Conservation (phyloP, 1,284 basidiomycete genomes). For the Papiliotrema laurentii region DNA sequence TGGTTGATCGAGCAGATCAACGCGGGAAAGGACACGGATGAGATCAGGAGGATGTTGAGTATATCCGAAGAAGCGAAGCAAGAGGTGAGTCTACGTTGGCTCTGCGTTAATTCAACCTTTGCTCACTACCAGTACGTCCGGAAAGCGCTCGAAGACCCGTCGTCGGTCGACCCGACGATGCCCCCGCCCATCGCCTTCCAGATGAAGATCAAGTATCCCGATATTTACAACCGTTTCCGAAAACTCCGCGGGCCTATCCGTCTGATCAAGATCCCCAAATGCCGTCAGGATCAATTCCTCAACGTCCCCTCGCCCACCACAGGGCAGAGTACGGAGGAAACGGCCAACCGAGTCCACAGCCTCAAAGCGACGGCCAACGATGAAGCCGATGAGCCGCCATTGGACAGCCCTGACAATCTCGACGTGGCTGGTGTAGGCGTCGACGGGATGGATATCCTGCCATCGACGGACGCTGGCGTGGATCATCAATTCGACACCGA, state of each 20-base stretch:
- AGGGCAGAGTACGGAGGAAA: not conserved
- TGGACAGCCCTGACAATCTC: not conserved
- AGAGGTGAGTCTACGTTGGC: too few relatives aligned
- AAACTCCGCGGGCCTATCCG: slow-evolving; percentile 43
- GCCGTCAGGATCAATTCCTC: not conserved
- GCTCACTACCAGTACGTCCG: slow-evolving; percentile 22
- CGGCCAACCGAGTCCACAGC: not conserved
- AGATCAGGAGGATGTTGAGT: slow-evolving; percentile 32
- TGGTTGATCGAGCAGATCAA: slow-evolving; percentile 42
- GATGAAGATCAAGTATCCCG: slow-evolving; percentile 43
- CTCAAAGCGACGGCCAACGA: not conserved
- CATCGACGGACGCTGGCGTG: not conserved
- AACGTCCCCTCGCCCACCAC: not conserved
- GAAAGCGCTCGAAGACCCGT: slow-evolving; percentile 31
- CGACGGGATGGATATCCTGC: not conserved
- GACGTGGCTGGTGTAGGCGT: not conserved
- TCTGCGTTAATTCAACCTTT: too few relatives aligned
- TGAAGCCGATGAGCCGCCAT: not conserved
- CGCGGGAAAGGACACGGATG: slow-evolving; percentile 35
- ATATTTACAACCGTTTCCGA: slow-evolving; percentile 46
- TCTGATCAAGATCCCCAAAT: slow-evolving; percentile 26
- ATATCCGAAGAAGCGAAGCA: slow-evolving; percentile 38
- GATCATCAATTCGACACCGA: slow-evolving; percentile 1
- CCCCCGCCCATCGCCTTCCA: slow-evolving; percentile 37
- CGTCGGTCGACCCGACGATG: slow-evolving; percentile 25